Evolutionary conservation across 1,284 basidiomycete species (phyloP), one percentile per base, ranked within the genome.

Genomic region (Somion occarium): DNA sequence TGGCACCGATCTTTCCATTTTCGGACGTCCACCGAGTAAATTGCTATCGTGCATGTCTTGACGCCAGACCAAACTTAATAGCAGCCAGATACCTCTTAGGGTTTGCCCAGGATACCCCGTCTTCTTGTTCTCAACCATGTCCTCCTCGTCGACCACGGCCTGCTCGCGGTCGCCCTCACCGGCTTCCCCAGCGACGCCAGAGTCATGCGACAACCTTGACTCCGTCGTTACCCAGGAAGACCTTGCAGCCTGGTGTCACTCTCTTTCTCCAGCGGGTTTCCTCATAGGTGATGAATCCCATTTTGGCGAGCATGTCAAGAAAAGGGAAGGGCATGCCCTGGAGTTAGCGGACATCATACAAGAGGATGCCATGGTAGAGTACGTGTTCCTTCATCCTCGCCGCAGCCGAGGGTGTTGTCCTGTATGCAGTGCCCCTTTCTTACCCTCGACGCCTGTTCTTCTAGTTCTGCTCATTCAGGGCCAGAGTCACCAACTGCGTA

Each of bases 301-400:
- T 27, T 61, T 61, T 34, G 42, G 51, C 44, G 53, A 61, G 26
- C 39, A 52, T 19, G 42, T 52, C 30, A 57, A 62, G 56, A 65
- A 68, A 54, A 56, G 60, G 4, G 80, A 80, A 23, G 75, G 75
- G 51, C 68, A 75, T 41, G 68, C 84, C 70, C 74, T 88, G 53
- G 73, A 74, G 27, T 67, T 90, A 38, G 83, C 87, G 58, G 88
- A 90, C 59, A 69, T 90, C 44, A 75, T 89, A 49, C 82, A 86
- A 57, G 78, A 81, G 53, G 77, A 83, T 59, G 80, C 79, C 23
- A 86, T 84, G 62, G 83, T 86, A 56, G 83, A 88, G 86, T 89
- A 64, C 57, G 82, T 41, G 9, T 5, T 72, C 30, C 38, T 38
- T 25, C 49, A 46, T 42, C 20, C 24, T 34, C 46, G 53, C 56